A percentile compares a stretch with the other conserved stretches of the same genome.
These are phyloP conservation scores for Tetracladium maxilliforme DNA, from an alignment of 2,329 filamentous ascomycete species.

Conservation along the genomic window DNA sequence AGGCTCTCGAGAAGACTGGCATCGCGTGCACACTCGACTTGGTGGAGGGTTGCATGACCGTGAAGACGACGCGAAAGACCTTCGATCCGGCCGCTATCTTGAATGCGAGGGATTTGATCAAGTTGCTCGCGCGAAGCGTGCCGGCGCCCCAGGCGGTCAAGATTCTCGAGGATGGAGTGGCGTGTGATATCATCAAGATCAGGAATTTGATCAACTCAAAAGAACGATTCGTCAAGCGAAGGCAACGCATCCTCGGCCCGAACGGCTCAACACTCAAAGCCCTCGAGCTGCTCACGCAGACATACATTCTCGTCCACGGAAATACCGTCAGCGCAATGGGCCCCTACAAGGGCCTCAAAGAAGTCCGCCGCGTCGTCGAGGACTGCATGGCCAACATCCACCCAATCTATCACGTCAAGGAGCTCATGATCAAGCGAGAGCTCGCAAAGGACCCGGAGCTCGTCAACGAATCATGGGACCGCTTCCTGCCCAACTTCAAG, in stretches of 20 bases:
- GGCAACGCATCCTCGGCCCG: conserved; percentile 84
- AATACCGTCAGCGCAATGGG: conserved; percentile 93
- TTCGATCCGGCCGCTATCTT: conserved; percentile 87
- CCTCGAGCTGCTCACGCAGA: conserved; percentile 77
- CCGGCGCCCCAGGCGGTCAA: conserved; percentile 88
- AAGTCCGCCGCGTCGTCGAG: conserved; percentile 75
- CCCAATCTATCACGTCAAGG: conserved; percentile 84
- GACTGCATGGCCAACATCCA: conserved; percentile 96
- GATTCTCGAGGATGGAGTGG: conserved; percentile 82
- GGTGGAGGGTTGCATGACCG: conserved; percentile 91
- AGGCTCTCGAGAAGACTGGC: conserved; percentile 71
- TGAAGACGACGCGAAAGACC: conserved; percentile 85
- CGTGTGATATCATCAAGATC: conserved; percentile 94
- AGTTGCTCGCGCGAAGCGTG: conserved; percentile 79
- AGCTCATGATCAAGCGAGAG: conserved; percentile 87
- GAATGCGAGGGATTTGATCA: conserved; percentile 88
- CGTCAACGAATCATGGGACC: conserved; percentile 82
- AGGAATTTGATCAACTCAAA: conserved; percentile 82
- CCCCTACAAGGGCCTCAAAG: conserved; percentile 82
- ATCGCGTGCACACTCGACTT: conserved; percentile 88
- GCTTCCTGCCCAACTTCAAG: conserved; percentile 95
- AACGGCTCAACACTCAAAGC: conserved; percentile 89
- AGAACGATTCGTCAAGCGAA: conserved; percentile 86
- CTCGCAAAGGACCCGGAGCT: conserved; percentile 80
- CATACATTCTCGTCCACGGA: conserved; percentile 90